Percentiles rank a stretch among this genome's conserved stretches.
Evolutionary conservation across 805 yeast genomes (phyloP).

Genomic region (Cyberlindnera lachancei): DNA sequence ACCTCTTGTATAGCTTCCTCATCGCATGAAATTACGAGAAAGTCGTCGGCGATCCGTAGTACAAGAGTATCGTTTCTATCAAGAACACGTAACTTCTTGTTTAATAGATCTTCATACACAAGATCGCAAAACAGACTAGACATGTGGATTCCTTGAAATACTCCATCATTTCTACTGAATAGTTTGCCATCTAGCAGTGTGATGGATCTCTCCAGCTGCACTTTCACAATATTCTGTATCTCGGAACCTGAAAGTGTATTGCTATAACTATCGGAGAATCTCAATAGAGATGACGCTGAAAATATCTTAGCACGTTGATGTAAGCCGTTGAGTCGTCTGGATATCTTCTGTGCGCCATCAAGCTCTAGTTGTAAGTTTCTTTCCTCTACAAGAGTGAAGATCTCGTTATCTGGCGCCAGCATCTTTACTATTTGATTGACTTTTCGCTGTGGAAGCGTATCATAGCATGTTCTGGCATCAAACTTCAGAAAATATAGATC

Average conservation of each 20-base stretch:
- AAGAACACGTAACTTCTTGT: slow-evolving; percentile 21
- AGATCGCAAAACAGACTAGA: slow-evolving; percentile 72
- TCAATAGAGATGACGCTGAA: too few species aligned
- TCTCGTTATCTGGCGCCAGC: slow-evolving; percentile 22
- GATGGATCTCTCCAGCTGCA: slow-evolving; percentile 48
- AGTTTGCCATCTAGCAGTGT: slow-evolving; percentile 31
- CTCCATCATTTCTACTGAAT: slow-evolving; percentile 52
- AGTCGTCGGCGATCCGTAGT: slow-evolving; percentile 78
- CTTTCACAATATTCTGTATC: slow-evolving; percentile 35
- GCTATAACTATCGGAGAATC: too few species aligned
- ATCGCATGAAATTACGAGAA: slow-evolving; percentile 55
- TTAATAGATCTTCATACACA: slow-evolving; percentile 56
- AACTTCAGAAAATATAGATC: slow-evolving; percentile 51
- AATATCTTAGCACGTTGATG: too few species aligned
- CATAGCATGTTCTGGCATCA: slow-evolving; percentile 75
- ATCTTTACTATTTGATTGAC: slow-evolving; percentile 28
- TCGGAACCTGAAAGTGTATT: slow-evolving; percentile 26
- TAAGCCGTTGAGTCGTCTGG: not conserved
- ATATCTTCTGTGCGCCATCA: not conserved
- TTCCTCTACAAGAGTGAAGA: too few species aligned
- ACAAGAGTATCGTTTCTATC: slow-evolving; percentile 28
- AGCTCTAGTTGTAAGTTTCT: too few species aligned
- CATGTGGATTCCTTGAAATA: slow-evolving; percentile 79
- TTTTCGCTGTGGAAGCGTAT: slow-evolving; percentile 48
- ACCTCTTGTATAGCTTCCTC: slow-evolving; percentile 24